Conservation (phyloP, 2,329 filamentous ascomycete species). For the Fusarium guadeloupense region DNA sequence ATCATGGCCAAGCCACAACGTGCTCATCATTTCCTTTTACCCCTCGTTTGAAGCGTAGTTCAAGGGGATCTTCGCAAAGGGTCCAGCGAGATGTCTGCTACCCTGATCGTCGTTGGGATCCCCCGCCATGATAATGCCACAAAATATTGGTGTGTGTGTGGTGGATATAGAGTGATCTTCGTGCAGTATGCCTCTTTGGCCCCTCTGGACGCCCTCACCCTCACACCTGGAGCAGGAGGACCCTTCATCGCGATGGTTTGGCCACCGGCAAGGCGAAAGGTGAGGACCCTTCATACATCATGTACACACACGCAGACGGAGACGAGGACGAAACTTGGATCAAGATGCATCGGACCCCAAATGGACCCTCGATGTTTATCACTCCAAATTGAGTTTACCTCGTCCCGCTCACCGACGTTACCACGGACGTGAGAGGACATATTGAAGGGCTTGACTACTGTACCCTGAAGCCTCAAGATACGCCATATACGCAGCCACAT, state of each 20-base stretch:
- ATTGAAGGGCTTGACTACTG: neutral
- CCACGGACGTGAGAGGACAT: neutral
- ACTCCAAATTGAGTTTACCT: neutral
- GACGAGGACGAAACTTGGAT: neutral
- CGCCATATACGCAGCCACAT: conserved; percentile 27
- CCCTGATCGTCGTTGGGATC: conserved; percentile 24
- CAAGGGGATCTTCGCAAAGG: conserved; percentile 15
- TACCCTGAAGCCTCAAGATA: conserved; percentile 11
- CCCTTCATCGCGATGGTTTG: conserved; percentile 17
- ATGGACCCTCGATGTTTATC: neutral
- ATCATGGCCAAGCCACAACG: conserved; percentile 10
- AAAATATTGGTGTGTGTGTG: conserved; percentile 7
- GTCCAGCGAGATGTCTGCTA: conserved; percentile 28
- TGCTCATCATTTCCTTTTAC: neutral
- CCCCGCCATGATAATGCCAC: conserved; percentile 24
- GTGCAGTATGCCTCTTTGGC: conserved; percentile 17
- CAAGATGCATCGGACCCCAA: conserved; percentile 10
- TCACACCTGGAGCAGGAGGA: neutral
- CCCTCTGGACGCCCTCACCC: conserved; percentile 18
- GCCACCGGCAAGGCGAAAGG: conserved; percentile 12
- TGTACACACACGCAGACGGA: neutral
- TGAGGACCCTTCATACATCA: conserved; percentile 33
- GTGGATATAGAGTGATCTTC: conserved; percentile 22
- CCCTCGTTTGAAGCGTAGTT: neutral
- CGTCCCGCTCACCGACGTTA: conserved; percentile 31